Conservation (phyloP, 1,139 yeast species). For the Eremothecium cymbalariae region DNA sequence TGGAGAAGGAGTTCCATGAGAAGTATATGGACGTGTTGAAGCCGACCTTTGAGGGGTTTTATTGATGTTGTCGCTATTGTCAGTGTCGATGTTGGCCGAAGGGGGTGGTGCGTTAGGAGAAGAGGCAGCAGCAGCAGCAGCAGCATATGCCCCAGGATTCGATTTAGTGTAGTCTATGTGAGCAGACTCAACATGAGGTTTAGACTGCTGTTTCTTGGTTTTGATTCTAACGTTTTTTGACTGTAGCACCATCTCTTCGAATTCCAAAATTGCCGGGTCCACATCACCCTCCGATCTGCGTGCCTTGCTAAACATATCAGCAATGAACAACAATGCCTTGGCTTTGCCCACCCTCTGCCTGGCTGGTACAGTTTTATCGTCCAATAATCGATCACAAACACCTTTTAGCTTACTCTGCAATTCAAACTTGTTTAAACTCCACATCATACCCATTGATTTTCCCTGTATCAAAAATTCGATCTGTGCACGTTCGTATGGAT, state of each 20-base stretch:
- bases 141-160: not conserved
- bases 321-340: constrained; percentile 49
- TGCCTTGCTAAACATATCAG: constrained; percentile 47
- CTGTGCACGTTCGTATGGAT: constrained; percentile 48
- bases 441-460: constrained; percentile 64
- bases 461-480: constrained; percentile 63
- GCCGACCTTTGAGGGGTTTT: not conserved
- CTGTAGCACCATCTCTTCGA: constrained; percentile 69
- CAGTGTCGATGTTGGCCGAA: not conserved
- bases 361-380: constrained; percentile 45
- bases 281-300: constrained; percentile 62
- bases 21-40: not conserved
- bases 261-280: constrained; percentile 38
- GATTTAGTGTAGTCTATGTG: not conserved
- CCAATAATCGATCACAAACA: constrained; percentile 53
- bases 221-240: constrained; percentile 45
- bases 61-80: not conserved
- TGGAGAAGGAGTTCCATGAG: too few species aligned
- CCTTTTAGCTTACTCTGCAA: constrained; percentile 58
- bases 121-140: not conserved
- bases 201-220: constrained; percentile 4
- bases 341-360: constrained; percentile 52
- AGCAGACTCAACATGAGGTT: not conserved
- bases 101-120: not conserved
- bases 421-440: constrained; percentile 74